A percentile compares a stretch with the other conserved stretches of the same genome.
Conservation (phyloP, 371 early-diverging fungal species). For the Dichotomocladium elegans region DNA sequence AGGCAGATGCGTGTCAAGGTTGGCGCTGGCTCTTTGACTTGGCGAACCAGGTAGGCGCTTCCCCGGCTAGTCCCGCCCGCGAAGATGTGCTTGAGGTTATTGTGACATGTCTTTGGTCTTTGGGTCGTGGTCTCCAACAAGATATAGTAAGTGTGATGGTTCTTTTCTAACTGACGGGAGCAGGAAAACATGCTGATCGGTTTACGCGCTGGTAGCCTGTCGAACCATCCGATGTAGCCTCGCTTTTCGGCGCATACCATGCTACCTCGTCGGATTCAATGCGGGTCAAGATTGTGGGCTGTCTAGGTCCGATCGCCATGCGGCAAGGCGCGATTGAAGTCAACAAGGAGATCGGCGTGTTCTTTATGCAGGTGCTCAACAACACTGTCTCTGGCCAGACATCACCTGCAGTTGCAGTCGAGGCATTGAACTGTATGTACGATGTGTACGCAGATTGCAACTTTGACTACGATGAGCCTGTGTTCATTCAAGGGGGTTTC, state of each 20-base stretch:
- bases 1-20: conserved; percentile 47
- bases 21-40: conserved; percentile 65
- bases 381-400: conserved; percentile 31
- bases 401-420: conserved; percentile 57
- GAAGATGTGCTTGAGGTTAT: conserved; percentile 56
- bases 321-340: conserved; percentile 67
- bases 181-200: no score
- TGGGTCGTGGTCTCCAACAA: conserved; percentile 64
- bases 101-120: conserved; percentile 72
- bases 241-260: conserved; percentile 47
- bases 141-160: conserved; percentile 41
- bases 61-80: conserved; percentile 33
- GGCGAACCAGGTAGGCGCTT: conserved; percentile 34
- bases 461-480: conserved; percentile 83
- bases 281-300: conserved; percentile 70
- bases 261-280: conserved; percentile 45
- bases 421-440: conserved; percentile 80
- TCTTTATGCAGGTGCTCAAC: conserved; percentile 29
- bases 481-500: conserved; percentile 72
- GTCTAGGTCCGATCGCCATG: conserved; percentile 70
- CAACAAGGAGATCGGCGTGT: conserved; percentile 55
- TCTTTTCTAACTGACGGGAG: no score
- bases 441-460: conserved; percentile 84
- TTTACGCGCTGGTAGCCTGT: conserved; percentile 41
- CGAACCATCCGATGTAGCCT: conserved; percentile 41